Evolutionary conservation across 768 basidiomycete species (phyloP), one percentile per base, ranked within the genome.

Genomic region (Arthromyces matolae): DNA sequence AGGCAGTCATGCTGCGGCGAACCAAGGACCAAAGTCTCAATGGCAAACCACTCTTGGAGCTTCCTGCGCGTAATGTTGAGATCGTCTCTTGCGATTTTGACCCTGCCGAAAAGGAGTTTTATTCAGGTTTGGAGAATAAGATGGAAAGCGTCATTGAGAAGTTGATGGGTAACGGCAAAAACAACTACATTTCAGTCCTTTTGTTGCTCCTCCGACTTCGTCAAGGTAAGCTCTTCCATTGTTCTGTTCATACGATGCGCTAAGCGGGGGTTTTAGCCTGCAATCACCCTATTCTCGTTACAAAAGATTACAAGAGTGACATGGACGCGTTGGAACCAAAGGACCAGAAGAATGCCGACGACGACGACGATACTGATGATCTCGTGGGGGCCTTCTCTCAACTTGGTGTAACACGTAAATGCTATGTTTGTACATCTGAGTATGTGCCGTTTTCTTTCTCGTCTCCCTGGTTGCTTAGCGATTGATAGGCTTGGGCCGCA

Each of bases 1-100:
- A 85, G 54, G 78, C 86, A 10, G 74, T 94, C 52, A 95, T 98
- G 93, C 79, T 97, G 24, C 78, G 95, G 5, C 83, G 96, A 4
- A 83, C 76, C 3, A 99, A 98, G 67, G 77, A 76, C 29, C 79
- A 83, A 42, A 56, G 68, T 0, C 53, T 87, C 14, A 84, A 93
- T 47, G 95, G 95, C 5, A 87, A 92, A 58, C 80, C 81, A 0
- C 72, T 98, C 16, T 75, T 98, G 32, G 76, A 86, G 13, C 78
- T 99, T 0, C 96, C 96, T 0, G 77, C 74, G 12, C 80, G 93
- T 3, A 76, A 63, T 2, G 73, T 99, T 24, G 68, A 86, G 8
- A 66, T 93, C 28, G 71, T 95, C 0, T 75, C 82, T 2, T 94
- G 92, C 64, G 67, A 72, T 1, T 98, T 99, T 57, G 84, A 89